These are phyloP conservation scores for Brasenia schreberi DNA, from an alignment of 164 flowering plant genomes.

Conservation along the genomic window DNA sequence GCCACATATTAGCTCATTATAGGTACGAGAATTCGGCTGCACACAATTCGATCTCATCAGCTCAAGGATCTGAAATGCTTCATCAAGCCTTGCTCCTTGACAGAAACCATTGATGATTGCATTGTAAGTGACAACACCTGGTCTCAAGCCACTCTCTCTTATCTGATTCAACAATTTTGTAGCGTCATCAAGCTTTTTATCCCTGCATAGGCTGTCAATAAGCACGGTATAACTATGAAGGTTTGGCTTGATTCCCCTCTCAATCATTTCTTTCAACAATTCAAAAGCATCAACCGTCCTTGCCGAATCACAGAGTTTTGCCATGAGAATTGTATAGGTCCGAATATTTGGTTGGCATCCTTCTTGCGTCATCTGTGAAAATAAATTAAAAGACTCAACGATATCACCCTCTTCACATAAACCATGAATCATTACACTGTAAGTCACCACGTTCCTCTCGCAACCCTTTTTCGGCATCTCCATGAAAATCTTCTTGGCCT, in stretches of 20 bases:
- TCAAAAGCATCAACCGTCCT: slow-evolving; percentile 40
- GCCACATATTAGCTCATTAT: slow-evolving; percentile 62
- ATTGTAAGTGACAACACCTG: slow-evolving; percentile 68
- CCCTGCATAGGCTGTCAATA: slow-evolving; percentile 51
- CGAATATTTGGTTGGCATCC: slow-evolving; percentile 49
- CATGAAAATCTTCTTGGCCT: slow-evolving; percentile 34
- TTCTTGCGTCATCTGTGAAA: slow-evolving; percentile 37
- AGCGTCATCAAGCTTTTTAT: slow-evolving; percentile 45
- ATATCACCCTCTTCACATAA: slow-evolving; percentile 47
- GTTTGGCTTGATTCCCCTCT: slow-evolving; percentile 65
- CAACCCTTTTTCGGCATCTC: slow-evolving; percentile 53
- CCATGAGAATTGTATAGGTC: slow-evolving; percentile 60
- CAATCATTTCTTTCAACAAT: slow-evolving; percentile 50
- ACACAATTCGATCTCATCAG: slow-evolving; percentile 8
- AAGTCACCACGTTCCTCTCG: slow-evolving; percentile 52
- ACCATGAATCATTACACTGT: slow-evolving; percentile 64
- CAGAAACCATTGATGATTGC: slow-evolving; percentile 77
- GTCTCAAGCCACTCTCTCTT: slow-evolving; percentile 36
- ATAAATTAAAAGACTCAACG: slow-evolving; percentile 54
- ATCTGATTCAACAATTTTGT: slow-evolving; percentile 29
- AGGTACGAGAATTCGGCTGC: slow-evolving; percentile 53
- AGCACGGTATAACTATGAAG: slow-evolving; percentile 65
- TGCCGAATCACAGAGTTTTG: slow-evolving; percentile 35
- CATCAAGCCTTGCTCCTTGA: slow-evolving; percentile 40
- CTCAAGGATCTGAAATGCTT: slow-evolving; percentile 33